These are phyloP conservation scores for Rhodotorula sphaerocarpa DNA, from an alignment of 768 basidiomycete species.

Conservation along the genomic window DNA sequence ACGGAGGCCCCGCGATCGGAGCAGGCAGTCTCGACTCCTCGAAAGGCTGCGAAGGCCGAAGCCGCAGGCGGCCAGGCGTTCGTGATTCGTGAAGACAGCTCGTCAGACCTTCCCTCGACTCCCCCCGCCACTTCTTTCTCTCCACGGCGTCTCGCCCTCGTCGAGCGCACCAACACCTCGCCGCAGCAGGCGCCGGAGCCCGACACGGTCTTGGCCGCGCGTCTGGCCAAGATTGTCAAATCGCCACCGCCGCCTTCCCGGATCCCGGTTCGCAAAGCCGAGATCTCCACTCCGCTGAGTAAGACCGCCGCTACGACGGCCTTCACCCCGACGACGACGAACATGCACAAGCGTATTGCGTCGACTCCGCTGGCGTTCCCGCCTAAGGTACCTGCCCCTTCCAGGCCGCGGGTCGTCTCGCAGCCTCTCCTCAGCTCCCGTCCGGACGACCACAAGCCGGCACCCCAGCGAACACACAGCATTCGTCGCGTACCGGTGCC, in stretches of 20 bases:
- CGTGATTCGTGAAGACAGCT: slow-evolving; percentile 10
- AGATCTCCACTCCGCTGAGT: background rate
- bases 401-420: background rate
- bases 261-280: background rate
- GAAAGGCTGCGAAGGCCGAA: slow-evolving; percentile 8
- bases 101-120: background rate
- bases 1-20: background rate
- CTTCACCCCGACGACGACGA: background rate
- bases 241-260: slow-evolving; percentile 1
- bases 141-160: background rate
- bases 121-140: background rate
- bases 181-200: too few species aligned
- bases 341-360: background rate
- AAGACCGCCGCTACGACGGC: background rate
- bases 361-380: background rate
- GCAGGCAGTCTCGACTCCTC: background rate
- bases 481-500: too few species aligned
- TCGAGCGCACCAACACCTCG: background rate
- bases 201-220: too few species aligned
- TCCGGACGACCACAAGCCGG: background rate
- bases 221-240: background rate
- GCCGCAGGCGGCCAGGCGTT: slow-evolving; percentile 8
- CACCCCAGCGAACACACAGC: too few species aligned
- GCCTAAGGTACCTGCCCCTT: too few species aligned
- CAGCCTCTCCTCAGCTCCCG: background rate